Evolutionary conservation across 176 grass and related monocot species (phyloP).

Genomic region (Calamus simplicifolius): DNA sequence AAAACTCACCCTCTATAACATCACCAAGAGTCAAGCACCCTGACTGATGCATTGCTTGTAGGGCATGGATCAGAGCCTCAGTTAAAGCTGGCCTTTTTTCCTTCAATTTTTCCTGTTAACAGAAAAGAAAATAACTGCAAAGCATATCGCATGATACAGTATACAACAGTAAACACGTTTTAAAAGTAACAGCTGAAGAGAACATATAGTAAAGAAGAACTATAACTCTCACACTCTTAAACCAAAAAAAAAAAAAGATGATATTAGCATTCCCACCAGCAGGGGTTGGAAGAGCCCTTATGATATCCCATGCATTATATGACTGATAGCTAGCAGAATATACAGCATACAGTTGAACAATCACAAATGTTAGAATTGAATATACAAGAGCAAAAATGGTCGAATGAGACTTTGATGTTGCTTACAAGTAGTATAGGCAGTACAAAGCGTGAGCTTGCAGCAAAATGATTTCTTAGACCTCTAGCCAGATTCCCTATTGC

Average conservation of each 20-base stretch:
- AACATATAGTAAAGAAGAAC: too few relatives aligned
- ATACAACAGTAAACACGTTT: not conserved
- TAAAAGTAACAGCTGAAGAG: too few relatives aligned
- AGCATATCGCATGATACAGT: not conserved
- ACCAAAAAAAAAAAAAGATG: too few relatives aligned
- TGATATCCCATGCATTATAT: too few relatives aligned
- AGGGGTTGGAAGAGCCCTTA: too few relatives aligned
- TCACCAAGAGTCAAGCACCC: slow-evolving; percentile 84
- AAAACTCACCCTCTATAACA: slow-evolving; percentile 73
- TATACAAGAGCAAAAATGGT: too few relatives aligned
- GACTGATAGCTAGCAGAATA: too few relatives aligned
- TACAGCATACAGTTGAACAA: too few relatives aligned
- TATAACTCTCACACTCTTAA: too few relatives aligned
- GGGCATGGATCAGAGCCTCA: slow-evolving; percentile 75
- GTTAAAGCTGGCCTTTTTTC: slow-evolving; percentile 77
- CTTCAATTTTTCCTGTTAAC: slow-evolving; percentile 87
- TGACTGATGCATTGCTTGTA: slow-evolving; percentile 87
- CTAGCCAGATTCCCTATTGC: slow-evolving; percentile 88
- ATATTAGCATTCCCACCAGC: too few relatives aligned
- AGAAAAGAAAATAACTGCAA: not conserved
- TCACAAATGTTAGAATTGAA: too few relatives aligned
- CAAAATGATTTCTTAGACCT: slow-evolving; percentile 87
- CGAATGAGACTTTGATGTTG: not conserved
- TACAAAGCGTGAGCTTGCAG: slow-evolving; percentile 71
- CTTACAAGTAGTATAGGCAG: slow-evolving; percentile 94